A percentile compares a stretch with the other conserved stretches of the same genome.
These are phyloP conservation scores for Corchorus capsularis DNA, from an alignment of 345 rosid species.

Conservation along the genomic window DNA sequence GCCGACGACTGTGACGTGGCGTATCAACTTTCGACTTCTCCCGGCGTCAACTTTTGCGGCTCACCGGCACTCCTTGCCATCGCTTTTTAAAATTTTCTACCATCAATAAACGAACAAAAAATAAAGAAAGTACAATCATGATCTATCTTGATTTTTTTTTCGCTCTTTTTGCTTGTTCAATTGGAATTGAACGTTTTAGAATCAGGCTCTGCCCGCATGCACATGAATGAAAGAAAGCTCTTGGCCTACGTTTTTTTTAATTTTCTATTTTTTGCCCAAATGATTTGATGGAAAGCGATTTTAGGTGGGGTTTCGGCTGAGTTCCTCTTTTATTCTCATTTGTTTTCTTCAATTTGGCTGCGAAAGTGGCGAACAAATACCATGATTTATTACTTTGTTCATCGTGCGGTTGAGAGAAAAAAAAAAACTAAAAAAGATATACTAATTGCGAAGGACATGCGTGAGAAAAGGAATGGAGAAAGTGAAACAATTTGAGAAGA, in stretches of 20 bases:
- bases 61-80: background rate
- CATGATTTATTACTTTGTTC: background rate
- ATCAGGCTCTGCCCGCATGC: conserved; percentile 7
- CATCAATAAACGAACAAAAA: background rate
- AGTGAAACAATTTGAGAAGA: background rate
- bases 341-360: background rate
- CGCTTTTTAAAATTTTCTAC: background rate
- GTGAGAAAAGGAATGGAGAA: background rate
- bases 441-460: conserved; percentile 11
- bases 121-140: background rate
- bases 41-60: conserved; percentile 10
- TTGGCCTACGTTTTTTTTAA: background rate
- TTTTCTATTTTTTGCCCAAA: background rate
- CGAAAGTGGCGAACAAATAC: background rate
- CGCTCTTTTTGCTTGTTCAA: too few relatives aligned
- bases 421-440: conserved; percentile 1
- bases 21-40: conserved; percentile 2
- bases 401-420: conserved; percentile 9
- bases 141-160: background rate
- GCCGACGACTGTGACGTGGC: background rate
- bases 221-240: background rate
- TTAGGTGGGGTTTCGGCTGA: background rate
- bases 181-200: background rate
- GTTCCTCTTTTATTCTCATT: background rate
- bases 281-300: background rate